These are phyloP conservation scores for Diddensiella santjacobensis DNA, from an alignment of 805 yeast species.

Conservation along the genomic window DNA sequence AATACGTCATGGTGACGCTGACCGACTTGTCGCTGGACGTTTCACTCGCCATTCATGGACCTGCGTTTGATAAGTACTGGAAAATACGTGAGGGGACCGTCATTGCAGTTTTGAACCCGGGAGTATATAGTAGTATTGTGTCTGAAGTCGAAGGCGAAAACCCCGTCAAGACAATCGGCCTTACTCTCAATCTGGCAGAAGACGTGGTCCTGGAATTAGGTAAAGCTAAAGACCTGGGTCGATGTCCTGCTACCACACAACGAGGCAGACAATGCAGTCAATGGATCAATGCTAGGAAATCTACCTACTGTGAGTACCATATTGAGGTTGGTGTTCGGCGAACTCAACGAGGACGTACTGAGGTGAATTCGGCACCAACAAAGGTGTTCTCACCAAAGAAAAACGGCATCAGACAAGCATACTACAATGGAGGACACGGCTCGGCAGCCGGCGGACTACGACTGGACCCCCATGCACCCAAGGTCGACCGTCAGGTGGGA, in stretches of 20 bases:
- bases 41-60: conserved; percentile 60
- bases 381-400: conserved; percentile 54
- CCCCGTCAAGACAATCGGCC: conserved; percentile 45
- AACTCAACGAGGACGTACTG: conserved; percentile 64
- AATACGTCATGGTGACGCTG: conserved; percentile 57
- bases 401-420: conserved; percentile 20
- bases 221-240: conserved; percentile 58
- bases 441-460: conserved; percentile 11
- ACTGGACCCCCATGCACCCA: conserved; percentile 8
- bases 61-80: conserved; percentile 67
- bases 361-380: conserved; percentile 57
- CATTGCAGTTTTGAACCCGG: conserved; percentile 72
- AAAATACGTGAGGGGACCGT: conserved; percentile 72
- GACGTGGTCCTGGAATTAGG: conserved; percentile 72
- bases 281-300: conserved; percentile 53
- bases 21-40: conserved; percentile 65
- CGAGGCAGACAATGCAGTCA: conserved; percentile 53
- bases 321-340: conserved; percentile 52
- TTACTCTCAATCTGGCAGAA: conserved; percentile 49
- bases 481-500: too few relatives aligned
- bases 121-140: conserved; percentile 41
- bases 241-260: conserved; percentile 52
- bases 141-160: not conserved
- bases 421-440: not conserved
- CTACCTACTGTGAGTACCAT: conserved; percentile 69